A percentile compares a stretch with the other conserved stretches of the same genome.
Conservation (phyloP, 1,284 basidiomycete genomes). For the Ceratobasidium sp. region DNA sequence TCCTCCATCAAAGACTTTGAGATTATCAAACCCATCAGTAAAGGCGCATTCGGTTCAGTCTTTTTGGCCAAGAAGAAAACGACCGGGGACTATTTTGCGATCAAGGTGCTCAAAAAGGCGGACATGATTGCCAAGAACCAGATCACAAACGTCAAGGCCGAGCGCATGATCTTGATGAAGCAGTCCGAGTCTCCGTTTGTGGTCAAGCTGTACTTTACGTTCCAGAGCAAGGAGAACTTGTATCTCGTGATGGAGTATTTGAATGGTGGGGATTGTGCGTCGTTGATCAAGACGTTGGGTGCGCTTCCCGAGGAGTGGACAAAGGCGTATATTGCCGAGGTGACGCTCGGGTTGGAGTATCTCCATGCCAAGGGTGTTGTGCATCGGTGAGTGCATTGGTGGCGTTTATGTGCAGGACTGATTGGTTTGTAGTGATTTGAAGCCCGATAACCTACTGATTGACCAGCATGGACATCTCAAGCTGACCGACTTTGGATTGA, state of each 20-base stretch:
- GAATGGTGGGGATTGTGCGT: constrained; percentile 96
- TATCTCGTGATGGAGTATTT: constrained; percentile 99
- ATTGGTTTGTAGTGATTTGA: constrained; percentile 77
- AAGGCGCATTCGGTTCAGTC: constrained; percentile 97
- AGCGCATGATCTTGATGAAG: constrained; percentile 99
- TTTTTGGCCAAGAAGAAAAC: constrained; percentile 97
- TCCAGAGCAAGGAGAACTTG: constrained; percentile 98
- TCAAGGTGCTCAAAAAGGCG: constrained; percentile 98
- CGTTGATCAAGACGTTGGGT: constrained; percentile 94
- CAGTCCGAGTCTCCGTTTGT: constrained; percentile 99
- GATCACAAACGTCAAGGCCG: constrained; percentile 99
- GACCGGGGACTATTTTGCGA: constrained; percentile 98
- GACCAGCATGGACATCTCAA: constrained; percentile 92
- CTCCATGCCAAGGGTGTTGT: constrained; percentile 93
- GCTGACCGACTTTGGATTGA: constrained; percentile 95
- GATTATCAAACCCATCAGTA: constrained; percentile 98
- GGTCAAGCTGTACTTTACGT: constrained; percentile 97
- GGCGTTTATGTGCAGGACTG: neutral
- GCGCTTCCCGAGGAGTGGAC: constrained; percentile 96
- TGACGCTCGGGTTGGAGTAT: constrained; percentile 92
- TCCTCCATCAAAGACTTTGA: constrained; percentile 99
- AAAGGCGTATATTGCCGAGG: constrained; percentile 93
- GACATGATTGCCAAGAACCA: constrained; percentile 99
- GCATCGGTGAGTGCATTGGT: constrained; percentile 80
- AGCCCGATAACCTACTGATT: constrained; percentile 97